Evolutionary conservation across 108 stramenopile genomes (phyloP).

Genomic region (Asterionellopsis glacialis): DNA sequence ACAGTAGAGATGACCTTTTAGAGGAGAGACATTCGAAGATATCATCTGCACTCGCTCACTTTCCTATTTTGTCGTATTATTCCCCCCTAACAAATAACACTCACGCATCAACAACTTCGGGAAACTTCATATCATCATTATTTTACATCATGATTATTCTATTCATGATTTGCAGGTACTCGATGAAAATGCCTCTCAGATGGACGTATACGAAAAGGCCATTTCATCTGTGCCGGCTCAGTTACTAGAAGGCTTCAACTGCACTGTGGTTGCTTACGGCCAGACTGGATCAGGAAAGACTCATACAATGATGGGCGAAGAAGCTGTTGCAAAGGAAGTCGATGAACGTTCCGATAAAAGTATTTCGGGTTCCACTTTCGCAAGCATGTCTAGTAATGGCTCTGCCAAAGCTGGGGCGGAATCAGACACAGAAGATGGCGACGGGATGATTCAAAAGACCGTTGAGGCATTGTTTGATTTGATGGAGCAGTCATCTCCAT

Average conservation of each 20-base stretch:
- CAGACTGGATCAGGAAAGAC: conserved; percentile 73
- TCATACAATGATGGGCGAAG: conserved; percentile 48
- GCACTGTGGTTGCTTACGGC: conserved; percentile 61
- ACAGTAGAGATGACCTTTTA: conserved; percentile 7
- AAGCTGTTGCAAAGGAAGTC: conserved; percentile 2
- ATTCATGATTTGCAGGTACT: conserved; percentile 25
- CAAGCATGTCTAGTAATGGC: conserved; percentile 35
- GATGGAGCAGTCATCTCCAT: conserved; percentile 32
- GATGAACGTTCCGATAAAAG: neutral
- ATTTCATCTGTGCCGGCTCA: conserved; percentile 17
- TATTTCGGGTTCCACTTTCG: conserved; percentile 12
- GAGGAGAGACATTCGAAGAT: too few species aligned
- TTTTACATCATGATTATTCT: neutral
- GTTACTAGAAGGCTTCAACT: conserved; percentile 37
- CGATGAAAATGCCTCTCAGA: conserved; percentile 42
- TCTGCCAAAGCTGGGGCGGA: conserved; percentile 1
- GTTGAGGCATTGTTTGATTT: conserved; percentile 56
- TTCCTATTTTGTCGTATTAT: neutral
- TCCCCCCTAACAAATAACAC: neutral
- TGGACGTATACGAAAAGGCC: conserved; percentile 37
- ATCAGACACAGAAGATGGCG: neutral
- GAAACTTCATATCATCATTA: neutral
- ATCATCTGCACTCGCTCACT: too few species aligned
- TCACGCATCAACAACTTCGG: neutral
- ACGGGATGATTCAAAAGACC: conserved; percentile 62